Percentiles rank a stretch among this genome's conserved stretches.
phyloP scores from a whole-genome alignment of 2,329 filamentous ascomycete species.

The Diplodia scrobiculata region DNA sequence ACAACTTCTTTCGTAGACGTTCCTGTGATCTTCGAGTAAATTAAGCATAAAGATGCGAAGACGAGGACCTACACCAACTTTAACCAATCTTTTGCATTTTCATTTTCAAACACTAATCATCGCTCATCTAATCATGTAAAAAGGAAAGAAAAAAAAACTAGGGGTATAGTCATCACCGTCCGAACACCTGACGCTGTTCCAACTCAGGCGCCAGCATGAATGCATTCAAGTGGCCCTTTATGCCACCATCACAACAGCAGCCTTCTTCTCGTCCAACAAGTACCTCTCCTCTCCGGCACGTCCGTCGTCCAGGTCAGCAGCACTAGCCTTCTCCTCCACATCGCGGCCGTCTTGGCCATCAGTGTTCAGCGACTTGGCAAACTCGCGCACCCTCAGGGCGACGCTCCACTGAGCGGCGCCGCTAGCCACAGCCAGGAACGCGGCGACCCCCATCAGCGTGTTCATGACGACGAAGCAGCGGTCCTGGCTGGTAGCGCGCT shows the following conservation, averaged over 20 bases:
- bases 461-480: constrained; percentile 38
- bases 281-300: not conserved
- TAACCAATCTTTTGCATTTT: not conserved
- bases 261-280: constrained; percentile 6
- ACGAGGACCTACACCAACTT: not conserved
- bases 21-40: constrained; percentile 15
- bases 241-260: constrained; percentile 5
- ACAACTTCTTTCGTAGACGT: not conserved
- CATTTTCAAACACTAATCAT: not conserved
- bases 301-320: not conserved
- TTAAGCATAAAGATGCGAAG: not conserved
- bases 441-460: constrained; percentile 35
- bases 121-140: constrained; percentile 8
- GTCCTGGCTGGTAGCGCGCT: constrained; percentile 35
- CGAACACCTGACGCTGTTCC: not conserved
- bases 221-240: not conserved
- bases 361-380: constrained; percentile 34
- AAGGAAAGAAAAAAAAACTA: constrained; percentile 7
- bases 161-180: constrained; percentile 24
- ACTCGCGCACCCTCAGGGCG: constrained; percentile 37
- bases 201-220: not conserved
- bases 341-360: constrained; percentile 11
- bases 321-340: constrained; percentile 12
- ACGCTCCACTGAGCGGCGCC: constrained; percentile 44
- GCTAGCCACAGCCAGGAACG: constrained; percentile 35